phyloP scores from a whole-genome alignment of 306 rosid genomes.

The Purshia tridentata region DNA sequence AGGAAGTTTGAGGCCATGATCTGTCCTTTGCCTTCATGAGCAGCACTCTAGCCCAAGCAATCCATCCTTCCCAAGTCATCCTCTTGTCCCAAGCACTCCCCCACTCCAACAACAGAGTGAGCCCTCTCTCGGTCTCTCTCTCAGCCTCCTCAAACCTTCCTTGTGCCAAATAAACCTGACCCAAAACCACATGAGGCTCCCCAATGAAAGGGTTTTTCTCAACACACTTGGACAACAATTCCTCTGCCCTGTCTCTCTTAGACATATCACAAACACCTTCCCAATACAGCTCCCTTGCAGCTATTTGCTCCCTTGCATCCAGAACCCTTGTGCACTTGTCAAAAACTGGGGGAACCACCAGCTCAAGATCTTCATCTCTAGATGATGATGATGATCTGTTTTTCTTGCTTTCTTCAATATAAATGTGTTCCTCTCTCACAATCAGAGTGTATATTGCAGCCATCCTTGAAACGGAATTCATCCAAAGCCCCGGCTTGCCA shows the following conservation, averaged over 20 bases:
- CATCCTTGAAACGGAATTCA: slow-evolving; percentile 78
- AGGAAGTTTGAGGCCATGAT: slow-evolving; percentile 69
- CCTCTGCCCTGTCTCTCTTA: slow-evolving; percentile 38
- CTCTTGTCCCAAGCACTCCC: slow-evolving; percentile 93
- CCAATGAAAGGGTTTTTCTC: slow-evolving; percentile 77
- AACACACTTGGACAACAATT: slow-evolving; percentile 49
- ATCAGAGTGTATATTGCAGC: slow-evolving; percentile 59
- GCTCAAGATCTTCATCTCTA: slow-evolving; percentile 62
- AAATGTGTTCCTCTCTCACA: slow-evolving; percentile 71
- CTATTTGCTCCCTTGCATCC: slow-evolving; percentile 62
- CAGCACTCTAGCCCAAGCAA: slow-evolving; percentile 82
- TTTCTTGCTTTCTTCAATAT: slow-evolving; percentile 36
- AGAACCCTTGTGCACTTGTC: slow-evolving; percentile 58
- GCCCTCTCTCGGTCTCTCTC: slow-evolving; percentile 58
- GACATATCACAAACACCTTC: slow-evolving; percentile 55
- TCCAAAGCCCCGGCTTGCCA: slow-evolving; percentile 82
- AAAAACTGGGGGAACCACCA: slow-evolving; percentile 66
- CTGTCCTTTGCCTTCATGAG: slow-evolving; percentile 70
- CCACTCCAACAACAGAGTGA: slow-evolving; percentile 68
- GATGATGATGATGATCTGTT: too few relatives aligned
- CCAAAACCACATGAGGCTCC: slow-evolving; percentile 72
- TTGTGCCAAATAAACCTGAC: slow-evolving; percentile 48
- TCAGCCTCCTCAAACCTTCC: slow-evolving; percentile 77
- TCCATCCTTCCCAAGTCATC: slow-evolving; percentile 92
- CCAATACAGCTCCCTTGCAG: slow-evolving; percentile 82